Evolutionary conservation across 1,284 basidiomycete genomes (phyloP), one percentile per base, ranked within the genome.

Genomic region (Puccinia coronata): DNA sequence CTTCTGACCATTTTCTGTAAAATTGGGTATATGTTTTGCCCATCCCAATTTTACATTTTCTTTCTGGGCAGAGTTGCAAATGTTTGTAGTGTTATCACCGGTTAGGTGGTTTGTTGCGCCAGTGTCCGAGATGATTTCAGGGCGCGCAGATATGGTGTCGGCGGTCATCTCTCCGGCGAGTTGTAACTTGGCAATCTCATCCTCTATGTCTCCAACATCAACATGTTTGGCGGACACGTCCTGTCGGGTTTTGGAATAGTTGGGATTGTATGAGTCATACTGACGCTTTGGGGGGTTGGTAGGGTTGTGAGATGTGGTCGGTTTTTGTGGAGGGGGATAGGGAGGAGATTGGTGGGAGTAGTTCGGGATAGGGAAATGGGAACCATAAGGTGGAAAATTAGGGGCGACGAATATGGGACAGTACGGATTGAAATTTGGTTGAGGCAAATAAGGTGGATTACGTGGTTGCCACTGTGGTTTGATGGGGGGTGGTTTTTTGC

Each of bases 61-160:
- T n/a, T n/a, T n/a, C n/a, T n/a, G n/a, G n/a, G n/a, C n/a, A n/a
- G n/a, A n/a, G n/a, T n/a, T n/a, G n/a, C n/a, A n/a, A n/a, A n/a
- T n/a, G n/a, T n/a, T n/a, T n/a, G n/a, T n/a, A n/a, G n/a, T n/a
- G n/a, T n/a, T n/a, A n/a, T n/a, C n/a, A 31, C 51, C 71, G 3
- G 25, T 73, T 8, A 73, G 18, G n/a, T 73, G 71, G 39, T 73
- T 47, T 2, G 51, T 31, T 5, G 71, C 71, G n/a, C 12, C 71
- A 23, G 51, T 73, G 18, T 73, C 71, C 14, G 47, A 23, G 1
- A 71, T 49, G 12, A 51, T 14, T n/a, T 65, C 43, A 3, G 47
- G 47, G 2, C 23, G 5, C 2, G 16, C 14, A 18, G 8, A 6
- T 4, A 49, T n/a, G 18, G 39, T 41, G 18, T 67, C 23, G 11